phyloP scores from a whole-genome alignment of 805 yeast species.

The Candida takata region DNA sequence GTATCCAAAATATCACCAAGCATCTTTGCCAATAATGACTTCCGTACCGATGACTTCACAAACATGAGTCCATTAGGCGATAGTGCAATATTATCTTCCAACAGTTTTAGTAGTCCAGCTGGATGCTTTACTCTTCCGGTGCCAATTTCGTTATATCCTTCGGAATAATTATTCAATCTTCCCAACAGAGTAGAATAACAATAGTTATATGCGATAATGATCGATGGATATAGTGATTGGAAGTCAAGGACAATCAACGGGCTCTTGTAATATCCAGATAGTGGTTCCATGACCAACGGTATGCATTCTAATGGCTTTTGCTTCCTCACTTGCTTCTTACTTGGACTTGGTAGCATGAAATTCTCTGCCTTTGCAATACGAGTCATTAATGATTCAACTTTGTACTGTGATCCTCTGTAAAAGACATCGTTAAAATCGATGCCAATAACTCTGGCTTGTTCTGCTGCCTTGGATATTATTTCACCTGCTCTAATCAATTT shows the following conservation, averaged over 20 bases:
- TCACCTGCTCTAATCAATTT: conserved; percentile 46
- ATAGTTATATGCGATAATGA: conserved; percentile 84
- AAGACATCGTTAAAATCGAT: conserved; percentile 84
- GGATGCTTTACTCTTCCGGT: conserved; percentile 39
- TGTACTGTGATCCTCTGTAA: conserved; percentile 88
- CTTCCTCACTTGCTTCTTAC: conserved; percentile 69
- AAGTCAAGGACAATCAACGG: conserved; percentile 90
- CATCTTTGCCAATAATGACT: conserved; percentile 77
- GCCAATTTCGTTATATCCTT: conserved; percentile 43
- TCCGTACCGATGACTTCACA: conserved; percentile 56
- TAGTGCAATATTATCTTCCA: conserved; percentile 49
- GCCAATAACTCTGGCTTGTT: conserved; percentile 80
- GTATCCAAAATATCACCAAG: conserved; percentile 75
- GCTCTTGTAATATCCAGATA: conserved; percentile 73
- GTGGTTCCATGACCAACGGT: conserved; percentile 91
- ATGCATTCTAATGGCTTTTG: conserved; percentile 84
- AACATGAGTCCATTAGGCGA: conserved; percentile 89
- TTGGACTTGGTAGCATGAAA: conserved; percentile 67
- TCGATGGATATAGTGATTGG: conserved; percentile 89
- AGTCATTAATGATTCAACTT: conserved; percentile 78
- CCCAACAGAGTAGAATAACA: conserved; percentile 75
- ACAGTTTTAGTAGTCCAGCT: conserved; percentile 46
- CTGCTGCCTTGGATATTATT: conserved; percentile 61
- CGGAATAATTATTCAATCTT: conserved; percentile 42
- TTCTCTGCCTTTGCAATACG: conserved; percentile 75